These are phyloP conservation scores for Pugionium cornutum DNA, from an alignment of 345 rosid genomes.

Conservation along the genomic window DNA sequence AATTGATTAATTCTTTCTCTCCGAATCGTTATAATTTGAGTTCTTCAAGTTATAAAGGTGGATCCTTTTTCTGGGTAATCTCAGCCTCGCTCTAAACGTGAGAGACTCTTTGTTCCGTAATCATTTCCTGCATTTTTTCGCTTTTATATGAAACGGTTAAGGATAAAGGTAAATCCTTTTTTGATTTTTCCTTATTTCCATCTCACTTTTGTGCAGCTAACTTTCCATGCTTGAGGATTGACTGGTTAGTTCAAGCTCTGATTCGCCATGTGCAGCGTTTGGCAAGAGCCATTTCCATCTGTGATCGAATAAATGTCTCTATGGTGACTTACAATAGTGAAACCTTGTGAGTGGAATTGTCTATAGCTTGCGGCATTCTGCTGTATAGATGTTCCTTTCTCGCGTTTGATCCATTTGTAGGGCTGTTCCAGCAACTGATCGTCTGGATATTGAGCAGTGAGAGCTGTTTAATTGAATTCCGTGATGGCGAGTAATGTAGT, in stretches of 20 bases:
- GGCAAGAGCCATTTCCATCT: constrained; percentile 5
- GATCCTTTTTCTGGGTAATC: constrained; percentile 26
- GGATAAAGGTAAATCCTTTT: constrained; percentile 1
- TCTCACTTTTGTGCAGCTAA: constrained; percentile 30
- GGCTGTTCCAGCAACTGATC: constrained; percentile 9
- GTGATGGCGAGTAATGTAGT: constrained; percentile 58
- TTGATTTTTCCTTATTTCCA: background rate
- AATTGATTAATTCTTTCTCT: background rate
- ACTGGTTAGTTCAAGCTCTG: constrained; percentile 29
- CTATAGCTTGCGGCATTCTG: background rate
- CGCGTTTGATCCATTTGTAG: background rate
- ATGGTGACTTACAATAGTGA: background rate
- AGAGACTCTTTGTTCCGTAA: constrained; percentile 12
- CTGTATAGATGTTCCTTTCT: constrained; percentile 4
- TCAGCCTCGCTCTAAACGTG: constrained; percentile 28
- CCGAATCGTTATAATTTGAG: constrained; percentile 4
- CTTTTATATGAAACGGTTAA: constrained; percentile 17
- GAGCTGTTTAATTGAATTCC: background rate
- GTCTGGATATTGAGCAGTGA: background rate
- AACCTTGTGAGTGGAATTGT: too few relatives aligned
- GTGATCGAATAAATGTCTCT: background rate
- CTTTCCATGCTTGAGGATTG: constrained; percentile 26
- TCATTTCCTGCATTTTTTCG: background rate
- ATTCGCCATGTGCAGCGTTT: constrained; percentile 1
- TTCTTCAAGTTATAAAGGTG: constrained; percentile 25